Evolutionary conservation across 2,329 filamentous ascomycete genomes (phyloP).

Genomic region (Biscogniauxia sp.): DNA sequence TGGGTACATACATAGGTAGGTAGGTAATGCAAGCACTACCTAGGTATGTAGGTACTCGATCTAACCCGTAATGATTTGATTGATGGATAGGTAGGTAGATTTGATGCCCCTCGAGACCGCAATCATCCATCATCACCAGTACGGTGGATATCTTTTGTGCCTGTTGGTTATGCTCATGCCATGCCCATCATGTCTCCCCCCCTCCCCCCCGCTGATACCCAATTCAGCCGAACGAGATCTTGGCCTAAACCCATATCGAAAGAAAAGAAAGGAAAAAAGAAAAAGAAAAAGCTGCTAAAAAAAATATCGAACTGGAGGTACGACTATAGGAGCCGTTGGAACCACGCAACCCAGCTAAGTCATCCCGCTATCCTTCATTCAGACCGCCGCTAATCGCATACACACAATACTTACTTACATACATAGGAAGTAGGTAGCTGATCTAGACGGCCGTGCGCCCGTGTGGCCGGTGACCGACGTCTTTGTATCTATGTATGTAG

Average conservation of each 20-base stretch:
- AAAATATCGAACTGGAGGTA: not conserved
- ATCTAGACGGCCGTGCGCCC: not conserved
- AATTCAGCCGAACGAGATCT: not conserved
- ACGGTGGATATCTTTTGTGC: not conserved
- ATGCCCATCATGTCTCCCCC: not conserved
- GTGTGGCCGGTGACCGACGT: not conserved
- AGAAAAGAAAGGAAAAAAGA: not conserved
- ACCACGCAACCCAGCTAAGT: constrained; percentile 17
- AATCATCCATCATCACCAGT: not conserved
- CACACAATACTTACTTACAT: too few species aligned
- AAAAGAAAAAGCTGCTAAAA: not conserved
- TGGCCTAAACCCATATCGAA: not conserved
- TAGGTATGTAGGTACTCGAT: not conserved
- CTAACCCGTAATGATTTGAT: not conserved
- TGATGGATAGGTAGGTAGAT: too few species aligned
- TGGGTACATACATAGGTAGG: too few species aligned
- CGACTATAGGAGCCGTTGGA: constrained; percentile 13
- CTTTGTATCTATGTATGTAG: too few species aligned
- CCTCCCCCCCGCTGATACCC: not conserved
- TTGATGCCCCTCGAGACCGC: not conserved
- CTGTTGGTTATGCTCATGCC: too few species aligned
- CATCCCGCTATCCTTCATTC: constrained; percentile 7
- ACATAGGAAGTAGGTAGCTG: too few species aligned
- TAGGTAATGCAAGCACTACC: not conserved
- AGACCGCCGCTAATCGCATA: not conserved